phyloP scores from a whole-genome alignment of 129 eudicot species.

The Sambucus nigra region DNA sequence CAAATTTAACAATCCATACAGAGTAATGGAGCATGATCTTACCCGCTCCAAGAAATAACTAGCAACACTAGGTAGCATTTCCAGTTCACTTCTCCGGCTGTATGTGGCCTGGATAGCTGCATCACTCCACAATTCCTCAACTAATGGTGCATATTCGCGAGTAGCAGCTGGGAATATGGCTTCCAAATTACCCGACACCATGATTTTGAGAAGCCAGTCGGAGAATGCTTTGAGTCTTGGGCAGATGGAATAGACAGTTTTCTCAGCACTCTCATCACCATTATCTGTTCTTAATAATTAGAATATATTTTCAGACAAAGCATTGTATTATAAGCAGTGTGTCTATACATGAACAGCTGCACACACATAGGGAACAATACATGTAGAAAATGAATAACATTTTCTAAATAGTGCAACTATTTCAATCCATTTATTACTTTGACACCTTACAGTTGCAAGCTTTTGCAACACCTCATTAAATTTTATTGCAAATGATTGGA shows the following conservation, averaged over 20 bases:
- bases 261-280: conserved; percentile 23
- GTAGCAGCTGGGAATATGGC: conserved; percentile 89
- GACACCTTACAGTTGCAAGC: no score
- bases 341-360: no score
- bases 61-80: conserved; percentile 63
- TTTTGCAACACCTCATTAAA: no score
- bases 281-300: conserved; percentile 23
- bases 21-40: conserved; percentile 6
- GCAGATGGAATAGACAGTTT: conserved; percentile 45
- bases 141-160: conserved; percentile 91
- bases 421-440: no score
- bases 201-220: conserved; percentile 89
- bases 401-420: no score
- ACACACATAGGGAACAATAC: no score
- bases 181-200: conserved; percentile 91
- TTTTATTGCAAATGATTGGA: no score
- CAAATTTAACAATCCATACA: not conserved
- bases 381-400: no score
- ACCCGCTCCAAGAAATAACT: conserved; percentile 94
- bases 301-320: not conserved
- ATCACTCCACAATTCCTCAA: conserved; percentile 81
- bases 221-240: conserved; percentile 84
- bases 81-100: conserved; percentile 67
- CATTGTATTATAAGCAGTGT: no score
- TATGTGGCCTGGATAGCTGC: conserved; percentile 86